Conservation (phyloP, 2,329 filamentous ascomycete genomes). For the Penicillium decumbens region DNA sequence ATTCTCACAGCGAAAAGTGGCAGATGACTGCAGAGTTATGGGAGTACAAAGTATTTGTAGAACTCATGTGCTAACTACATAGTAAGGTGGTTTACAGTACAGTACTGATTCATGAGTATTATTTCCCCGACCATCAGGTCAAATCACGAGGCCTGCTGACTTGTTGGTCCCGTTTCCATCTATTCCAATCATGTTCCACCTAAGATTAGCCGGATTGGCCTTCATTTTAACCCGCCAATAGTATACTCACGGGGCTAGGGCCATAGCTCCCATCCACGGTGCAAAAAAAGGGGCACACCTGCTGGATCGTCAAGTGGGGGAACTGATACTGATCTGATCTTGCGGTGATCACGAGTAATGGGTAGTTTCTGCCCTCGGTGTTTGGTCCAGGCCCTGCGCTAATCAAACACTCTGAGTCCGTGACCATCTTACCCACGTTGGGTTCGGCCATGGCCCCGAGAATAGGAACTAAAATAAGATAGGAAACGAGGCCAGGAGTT, state of each 20-base stretch:
- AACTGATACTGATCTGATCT: background rate
- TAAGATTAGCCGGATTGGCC: background rate
- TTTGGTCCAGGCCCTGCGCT: slow-evolving; percentile 5
- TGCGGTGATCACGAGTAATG: slow-evolving; percentile 1
- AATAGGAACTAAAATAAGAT: background rate
- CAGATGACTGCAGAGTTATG: background rate
- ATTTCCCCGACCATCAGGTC: background rate
- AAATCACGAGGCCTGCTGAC: background rate
- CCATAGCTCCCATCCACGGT: slow-evolving; percentile 20
- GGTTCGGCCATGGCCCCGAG: background rate
- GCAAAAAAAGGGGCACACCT: background rate
- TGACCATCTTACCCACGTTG: background rate
- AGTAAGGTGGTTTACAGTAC: background rate
- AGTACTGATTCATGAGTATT: background rate
- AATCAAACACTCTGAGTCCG: background rate
- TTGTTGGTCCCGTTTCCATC: background rate
- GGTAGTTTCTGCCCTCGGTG: background rate
- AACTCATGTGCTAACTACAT: background rate
- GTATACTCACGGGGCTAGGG: background rate
- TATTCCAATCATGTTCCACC: background rate
- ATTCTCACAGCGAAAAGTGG: background rate
- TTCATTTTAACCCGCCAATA: background rate
- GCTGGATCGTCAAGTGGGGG: slow-evolving; percentile 1
- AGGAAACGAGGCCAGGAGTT: background rate
- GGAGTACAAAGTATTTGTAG: background rate